Conservation (phyloP, 2,329 filamentous ascomycete species). For the Rhynchosporium secalis region DNA sequence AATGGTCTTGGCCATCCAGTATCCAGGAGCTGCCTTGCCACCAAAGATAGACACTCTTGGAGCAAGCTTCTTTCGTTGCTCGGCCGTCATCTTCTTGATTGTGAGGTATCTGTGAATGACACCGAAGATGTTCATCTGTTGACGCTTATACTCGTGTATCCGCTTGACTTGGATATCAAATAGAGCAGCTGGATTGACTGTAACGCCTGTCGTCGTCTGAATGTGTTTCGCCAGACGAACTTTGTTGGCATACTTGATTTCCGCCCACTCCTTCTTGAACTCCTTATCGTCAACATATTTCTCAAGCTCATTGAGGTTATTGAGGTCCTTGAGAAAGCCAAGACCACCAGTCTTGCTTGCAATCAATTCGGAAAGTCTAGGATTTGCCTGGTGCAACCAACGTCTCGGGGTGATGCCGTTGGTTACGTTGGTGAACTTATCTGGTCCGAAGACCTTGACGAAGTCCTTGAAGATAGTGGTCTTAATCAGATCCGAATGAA, state of each 20-base stretch:
- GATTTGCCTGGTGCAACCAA: conserved; percentile 98
- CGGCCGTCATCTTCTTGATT: conserved; percentile 80
- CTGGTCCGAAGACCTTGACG: conserved; percentile 87
- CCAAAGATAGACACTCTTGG: conserved; percentile 95
- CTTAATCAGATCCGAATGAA: conserved; percentile 97
- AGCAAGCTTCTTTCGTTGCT: conserved; percentile 81
- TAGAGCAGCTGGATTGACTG: conserved; percentile 81
- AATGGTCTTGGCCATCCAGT: conserved; percentile 99
- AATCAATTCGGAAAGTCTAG: conserved; percentile 86
- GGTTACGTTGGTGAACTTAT: conserved; percentile 98
- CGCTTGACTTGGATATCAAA: conserved; percentile 99
- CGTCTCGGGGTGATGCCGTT: conserved; percentile 95
- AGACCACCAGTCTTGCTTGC: conserved; percentile 78
- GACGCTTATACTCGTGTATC: conserved; percentile 98
- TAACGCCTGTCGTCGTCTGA: conserved; percentile 74
- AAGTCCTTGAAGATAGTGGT: conserved; percentile 99
- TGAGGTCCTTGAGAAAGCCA: conserved; percentile 88
- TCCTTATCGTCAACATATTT: conserved; percentile 78
- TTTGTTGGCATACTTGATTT: conserved; percentile 97
- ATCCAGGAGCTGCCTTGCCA: conserved; percentile 94
- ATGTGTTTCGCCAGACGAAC: conserved; percentile 89
- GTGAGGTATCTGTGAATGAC: conserved; percentile 92
- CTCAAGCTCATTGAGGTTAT: conserved; percentile 82
- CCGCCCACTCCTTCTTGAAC: conserved; percentile 92
- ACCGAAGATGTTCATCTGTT: conserved; percentile 98